A percentile compares a stretch with the other conserved stretches of the same genome.
phyloP scores from a whole-genome alignment of 164 flowering plant species.

The Vitis rupestris region DNA sequence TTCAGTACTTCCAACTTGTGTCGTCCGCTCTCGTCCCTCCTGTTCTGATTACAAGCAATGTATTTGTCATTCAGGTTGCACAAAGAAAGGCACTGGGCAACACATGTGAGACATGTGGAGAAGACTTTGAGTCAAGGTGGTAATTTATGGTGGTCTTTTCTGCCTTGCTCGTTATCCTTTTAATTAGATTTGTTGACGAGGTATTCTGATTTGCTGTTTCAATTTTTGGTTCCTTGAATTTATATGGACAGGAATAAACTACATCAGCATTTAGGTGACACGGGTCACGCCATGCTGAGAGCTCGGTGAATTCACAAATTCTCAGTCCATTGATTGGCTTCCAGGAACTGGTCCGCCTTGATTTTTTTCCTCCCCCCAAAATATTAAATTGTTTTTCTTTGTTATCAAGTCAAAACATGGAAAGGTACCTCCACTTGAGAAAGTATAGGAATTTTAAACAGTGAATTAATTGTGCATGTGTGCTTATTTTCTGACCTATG shows the following conservation, averaged over 20 bases:
- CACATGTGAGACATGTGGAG: constrained; percentile 75
- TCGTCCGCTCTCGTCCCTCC: neutral
- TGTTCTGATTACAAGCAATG: neutral
- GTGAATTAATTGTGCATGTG: no score
- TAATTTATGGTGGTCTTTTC: neutral
- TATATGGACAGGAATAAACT: constrained; percentile 60
- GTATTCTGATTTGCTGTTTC: neutral
- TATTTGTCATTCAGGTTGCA: constrained; percentile 32
- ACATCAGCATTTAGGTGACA: constrained; percentile 68
- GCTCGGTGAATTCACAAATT: constrained; percentile 26
- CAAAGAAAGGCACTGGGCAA: constrained; percentile 37
- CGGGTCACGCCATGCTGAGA: constrained; percentile 73
- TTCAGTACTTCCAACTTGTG: neutral
- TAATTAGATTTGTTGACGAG: neutral
- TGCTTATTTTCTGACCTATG: no score
- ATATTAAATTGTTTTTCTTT: no score
- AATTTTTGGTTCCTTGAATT: neutral
- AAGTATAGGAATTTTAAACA: no score
- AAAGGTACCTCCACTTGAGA: no score
- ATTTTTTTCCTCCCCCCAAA: no score
- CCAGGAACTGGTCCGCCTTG: no score
- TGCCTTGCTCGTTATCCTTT: neutral
- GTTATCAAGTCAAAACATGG: no score
- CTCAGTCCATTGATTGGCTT: no score
- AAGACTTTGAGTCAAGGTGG: constrained; percentile 78